Evolutionary conservation across 2,329 filamentous ascomycete genomes (phyloP).

Genomic region (Pestalotiopsis sp.): DNA sequence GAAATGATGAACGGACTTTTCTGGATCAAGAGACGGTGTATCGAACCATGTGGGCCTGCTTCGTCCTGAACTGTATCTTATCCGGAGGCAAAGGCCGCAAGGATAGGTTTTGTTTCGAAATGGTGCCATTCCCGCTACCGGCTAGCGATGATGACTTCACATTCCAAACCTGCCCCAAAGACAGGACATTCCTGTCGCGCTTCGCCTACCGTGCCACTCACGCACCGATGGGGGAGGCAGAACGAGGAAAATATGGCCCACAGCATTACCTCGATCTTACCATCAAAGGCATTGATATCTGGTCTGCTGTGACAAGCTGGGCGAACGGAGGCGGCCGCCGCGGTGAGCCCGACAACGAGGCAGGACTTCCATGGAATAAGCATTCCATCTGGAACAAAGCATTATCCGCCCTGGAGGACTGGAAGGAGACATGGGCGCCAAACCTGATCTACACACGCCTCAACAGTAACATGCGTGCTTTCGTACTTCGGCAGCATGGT

Average conservation of each 20-base stretch:
- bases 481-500: neutral
- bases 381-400: neutral
- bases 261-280: neutral
- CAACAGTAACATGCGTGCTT: neutral
- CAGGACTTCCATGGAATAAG: neutral
- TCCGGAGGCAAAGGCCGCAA: neutral
- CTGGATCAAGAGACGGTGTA: neutral
- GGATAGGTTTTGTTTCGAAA: neutral
- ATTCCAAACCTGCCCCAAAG: neutral
- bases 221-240: neutral
- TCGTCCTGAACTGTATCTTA: neutral
- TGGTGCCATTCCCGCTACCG: neutral
- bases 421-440: neutral
- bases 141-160: neutral
- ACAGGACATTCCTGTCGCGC: neutral
- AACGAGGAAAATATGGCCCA: neutral
- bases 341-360: neutral
- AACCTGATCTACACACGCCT: neutral
- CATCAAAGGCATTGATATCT: neutral
- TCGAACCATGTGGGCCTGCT: neutral
- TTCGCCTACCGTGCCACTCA: neutral
- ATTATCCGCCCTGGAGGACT: neutral
- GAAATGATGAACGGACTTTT: neutral
- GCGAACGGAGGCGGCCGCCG: neutral
- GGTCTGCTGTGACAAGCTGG: neutral